Evolutionary conservation across 23 red algal species (phyloP).

Genomic region (Gracilaria domingensis): DNA sequence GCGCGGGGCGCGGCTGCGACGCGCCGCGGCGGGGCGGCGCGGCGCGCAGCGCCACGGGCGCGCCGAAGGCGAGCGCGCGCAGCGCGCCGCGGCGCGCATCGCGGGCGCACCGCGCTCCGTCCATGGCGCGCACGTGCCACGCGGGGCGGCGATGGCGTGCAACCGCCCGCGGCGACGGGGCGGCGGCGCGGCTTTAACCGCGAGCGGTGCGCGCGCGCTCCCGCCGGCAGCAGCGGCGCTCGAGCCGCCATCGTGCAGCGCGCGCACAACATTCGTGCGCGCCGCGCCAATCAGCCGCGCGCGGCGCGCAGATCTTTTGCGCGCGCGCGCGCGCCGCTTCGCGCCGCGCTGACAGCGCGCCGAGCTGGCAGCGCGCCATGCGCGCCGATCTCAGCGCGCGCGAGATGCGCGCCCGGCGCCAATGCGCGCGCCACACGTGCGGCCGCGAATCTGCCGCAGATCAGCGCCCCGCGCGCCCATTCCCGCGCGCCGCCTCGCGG

Average conservation of each 20-base stretch:
- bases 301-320: background rate
- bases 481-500: background rate
- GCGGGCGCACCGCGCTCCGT: too few species aligned
- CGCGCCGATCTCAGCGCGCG: background rate
- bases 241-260: background rate
- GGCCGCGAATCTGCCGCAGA: background rate
- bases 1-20: background rate
- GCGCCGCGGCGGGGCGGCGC: background rate
- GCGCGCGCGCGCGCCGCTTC: too few species aligned
- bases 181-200: too few species aligned
- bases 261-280: slow-evolving; percentile 9
- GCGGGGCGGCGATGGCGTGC: too few species aligned
- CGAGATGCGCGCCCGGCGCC: background rate
- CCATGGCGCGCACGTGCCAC: too few species aligned
- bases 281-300: background rate
- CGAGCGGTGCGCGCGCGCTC: too few species aligned
- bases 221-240: too few species aligned
- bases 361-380: background rate
- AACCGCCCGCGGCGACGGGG: too few species aligned
- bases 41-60: background rate
- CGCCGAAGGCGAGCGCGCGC: background rate
- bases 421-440: background rate
- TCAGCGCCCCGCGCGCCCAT: background rate
- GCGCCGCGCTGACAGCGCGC: background rate
- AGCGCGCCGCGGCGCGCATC: background rate